Base-by-base conservation (phyloP, 1,284 basidiomycete genomes). In the Coriolopsis trogii region DNA sequence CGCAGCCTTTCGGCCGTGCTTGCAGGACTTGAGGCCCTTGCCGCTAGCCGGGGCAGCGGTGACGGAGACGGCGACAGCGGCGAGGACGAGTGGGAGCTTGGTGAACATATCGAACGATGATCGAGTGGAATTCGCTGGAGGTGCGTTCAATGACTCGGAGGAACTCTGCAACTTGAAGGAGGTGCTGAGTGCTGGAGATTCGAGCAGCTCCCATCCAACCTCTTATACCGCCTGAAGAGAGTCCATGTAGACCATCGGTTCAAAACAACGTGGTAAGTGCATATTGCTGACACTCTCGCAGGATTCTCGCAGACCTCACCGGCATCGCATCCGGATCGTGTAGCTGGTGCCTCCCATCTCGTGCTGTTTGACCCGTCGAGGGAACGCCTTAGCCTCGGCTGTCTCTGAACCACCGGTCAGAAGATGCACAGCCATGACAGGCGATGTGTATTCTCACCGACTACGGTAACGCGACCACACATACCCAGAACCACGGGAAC, bases 1-100 rank as follows among this genome's bases (percentile, higher is more conserved):
- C 7, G 67, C 70, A 7, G 61, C 63, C 9, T 49, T 55, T 31
- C 67, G 36, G 6, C 61, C 61, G 40, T 55, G 46, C 29, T 52
- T 49, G 51, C 61, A 62, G 18, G 61, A 51, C 3, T 52, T 21
- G 4, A 24, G 44, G 21, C 44, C 58, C 20, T 48, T 41, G 38
- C 46, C 49, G 43, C 33, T 48, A 8, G 51, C 33, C 23, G 53
- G 51, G 15, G 41, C 51, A 30, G 53, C 49, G 12, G 9, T 28
- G 25, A 41, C 46, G 9, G 36, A 30, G 24, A 42, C 56, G 18
- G 45, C 52, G 37, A 58, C 42, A 21, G 43, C 26, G 21, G 39
- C 31, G 31, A 58, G 28, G 28, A 46, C 25, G 20, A 52, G 28
- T 46, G 55, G 34, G 24, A 41, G 21, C 46, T 55, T 55, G 26